Conservation (phyloP, 495 filamentous ascomycete species). For the Friedmanniomyces endolithicus region DNA sequence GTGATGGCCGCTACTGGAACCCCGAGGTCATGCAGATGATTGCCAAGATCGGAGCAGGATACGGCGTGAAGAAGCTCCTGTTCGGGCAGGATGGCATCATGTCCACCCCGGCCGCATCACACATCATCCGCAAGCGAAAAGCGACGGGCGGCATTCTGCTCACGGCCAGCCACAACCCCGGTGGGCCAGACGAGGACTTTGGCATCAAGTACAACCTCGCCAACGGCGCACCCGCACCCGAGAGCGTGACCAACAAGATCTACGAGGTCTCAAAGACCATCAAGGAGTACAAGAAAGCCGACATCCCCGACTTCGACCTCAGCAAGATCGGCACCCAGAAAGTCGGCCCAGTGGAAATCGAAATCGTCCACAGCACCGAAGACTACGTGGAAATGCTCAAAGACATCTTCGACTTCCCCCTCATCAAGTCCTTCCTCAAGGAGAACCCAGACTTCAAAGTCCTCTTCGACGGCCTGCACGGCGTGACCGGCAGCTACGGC, state of each 20-base stretch:
- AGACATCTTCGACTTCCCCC: slow-evolving; percentile 91
- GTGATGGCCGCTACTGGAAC: slow-evolving; percentile 96
- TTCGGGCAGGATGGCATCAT: slow-evolving; percentile 93
- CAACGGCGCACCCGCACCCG: slow-evolving; percentile 90
- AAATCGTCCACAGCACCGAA: slow-evolving; percentile 80
- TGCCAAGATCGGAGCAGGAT: slow-evolving; percentile 91
- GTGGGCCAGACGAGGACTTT: slow-evolving; percentile 86
- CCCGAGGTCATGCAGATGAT: slow-evolving; percentile 91
- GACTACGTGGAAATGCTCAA: slow-evolving; percentile 95
- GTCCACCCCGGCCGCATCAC: slow-evolving; percentile 88
- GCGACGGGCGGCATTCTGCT: slow-evolving; percentile 93
- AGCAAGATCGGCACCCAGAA: slow-evolving; percentile 66
- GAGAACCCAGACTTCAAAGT: slow-evolving; percentile 86
- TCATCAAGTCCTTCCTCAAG: slow-evolving; percentile 86
- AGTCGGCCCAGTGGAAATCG: slow-evolving; percentile 79
- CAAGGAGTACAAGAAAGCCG: slow-evolving; percentile 79
- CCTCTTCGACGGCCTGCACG: slow-evolving; percentile 85
- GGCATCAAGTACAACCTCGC: slow-evolving; percentile 98
- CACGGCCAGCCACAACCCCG: slow-evolving; percentile 96
- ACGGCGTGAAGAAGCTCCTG: slow-evolving; percentile 96
- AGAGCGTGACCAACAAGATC: slow-evolving; percentile 95
- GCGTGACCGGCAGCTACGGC: slow-evolving; percentile 92
- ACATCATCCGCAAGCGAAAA: slow-evolving; percentile 83
- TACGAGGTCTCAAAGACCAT: slow-evolving; percentile 79
- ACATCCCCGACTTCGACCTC: slow-evolving; percentile 79